phyloP scores from a whole-genome alignment of 306 rosid genomes.

The Glycine soja region DNA sequence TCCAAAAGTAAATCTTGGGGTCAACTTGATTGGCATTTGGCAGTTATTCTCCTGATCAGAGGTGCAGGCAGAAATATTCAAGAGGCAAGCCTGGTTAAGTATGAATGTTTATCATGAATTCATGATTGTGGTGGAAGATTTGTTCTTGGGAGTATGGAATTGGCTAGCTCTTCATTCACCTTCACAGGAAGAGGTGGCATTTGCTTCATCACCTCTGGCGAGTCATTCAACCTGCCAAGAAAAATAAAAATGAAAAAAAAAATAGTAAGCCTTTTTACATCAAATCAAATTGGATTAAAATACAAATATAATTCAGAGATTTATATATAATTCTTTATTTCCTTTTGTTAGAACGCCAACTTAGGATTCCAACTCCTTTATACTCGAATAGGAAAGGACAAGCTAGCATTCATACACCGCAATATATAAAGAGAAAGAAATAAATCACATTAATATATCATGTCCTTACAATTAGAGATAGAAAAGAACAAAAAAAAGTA shows the following conservation, averaged over 20 bases:
- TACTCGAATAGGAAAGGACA: conserved; percentile 17
- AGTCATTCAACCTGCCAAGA: conserved; percentile 66
- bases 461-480: conserved; percentile 14
- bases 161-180: conserved; percentile 85
- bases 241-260: background rate
- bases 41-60: conserved; percentile 32
- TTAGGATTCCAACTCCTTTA: background rate
- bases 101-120: conserved; percentile 56
- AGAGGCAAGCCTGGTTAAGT: conserved; percentile 40
- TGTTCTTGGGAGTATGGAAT: conserved; percentile 73
- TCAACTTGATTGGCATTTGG: conserved; percentile 51
- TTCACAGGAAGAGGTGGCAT: conserved; percentile 95
- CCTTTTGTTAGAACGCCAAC: conserved; percentile 18
- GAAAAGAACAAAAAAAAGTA: conserved; percentile 42
- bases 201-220: conserved; percentile 94
- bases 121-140: conserved; percentile 69
- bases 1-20: conserved; percentile 47
- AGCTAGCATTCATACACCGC: conserved; percentile 4
- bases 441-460: conserved; percentile 4
- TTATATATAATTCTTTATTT: background rate
- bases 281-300: conserved; percentile 18
- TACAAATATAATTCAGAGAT: conserved; percentile 1
- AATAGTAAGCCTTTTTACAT: background rate
- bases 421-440: conserved; percentile 30
- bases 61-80: conserved; percentile 44